A percentile compares a stretch with the other conserved stretches of the same genome.
Evolutionary conservation across 1,139 yeast species (phyloP).

Genomic region (Hemisphaericaspora xylanilytica): DNA sequence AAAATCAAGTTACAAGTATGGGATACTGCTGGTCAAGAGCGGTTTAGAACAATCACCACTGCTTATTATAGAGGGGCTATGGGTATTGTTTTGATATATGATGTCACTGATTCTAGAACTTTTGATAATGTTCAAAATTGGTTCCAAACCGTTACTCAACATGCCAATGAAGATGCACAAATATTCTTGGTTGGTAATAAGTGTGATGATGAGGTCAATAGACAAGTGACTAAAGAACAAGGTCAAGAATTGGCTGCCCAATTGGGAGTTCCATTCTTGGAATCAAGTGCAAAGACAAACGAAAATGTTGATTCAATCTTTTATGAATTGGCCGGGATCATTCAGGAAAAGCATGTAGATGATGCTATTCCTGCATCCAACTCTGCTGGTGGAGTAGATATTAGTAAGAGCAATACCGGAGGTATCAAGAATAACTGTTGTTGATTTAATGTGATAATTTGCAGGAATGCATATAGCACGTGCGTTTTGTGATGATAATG

Average conservation of each 20-base stretch:
- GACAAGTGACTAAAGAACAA: conserved; percentile 80
- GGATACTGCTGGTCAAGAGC: conserved; percentile 99
- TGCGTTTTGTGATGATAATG: too few relatives aligned
- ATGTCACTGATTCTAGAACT: conserved; percentile 92
- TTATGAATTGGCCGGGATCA: conserved; percentile 83
- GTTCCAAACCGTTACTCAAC: conserved; percentile 93
- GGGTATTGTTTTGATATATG: conserved; percentile 96
- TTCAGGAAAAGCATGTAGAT: conserved; percentile 71
- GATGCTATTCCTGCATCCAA: conserved; percentile 24
- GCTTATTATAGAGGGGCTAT: conserved; percentile 98
- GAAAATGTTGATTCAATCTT: conserved; percentile 90
- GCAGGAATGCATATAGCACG: too few relatives aligned
- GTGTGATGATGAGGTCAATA: conserved; percentile 77
- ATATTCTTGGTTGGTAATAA: conserved; percentile 93
- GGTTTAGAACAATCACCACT: conserved; percentile 96
- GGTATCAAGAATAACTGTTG: conserved; percentile 42
- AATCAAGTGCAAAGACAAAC: conserved; percentile 93
- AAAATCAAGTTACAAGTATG: conserved; percentile 93
- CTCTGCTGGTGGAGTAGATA: conserved; percentile 43
- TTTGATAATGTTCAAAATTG: conserved; percentile 85
- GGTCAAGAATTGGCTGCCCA: conserved; percentile 89
- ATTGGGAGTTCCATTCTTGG: conserved; percentile 86
- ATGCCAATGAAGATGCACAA: conserved; percentile 94
- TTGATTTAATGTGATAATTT: too few relatives aligned
- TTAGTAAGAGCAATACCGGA: conserved; percentile 33